Percentiles rank a stretch among this genome's conserved stretches.
Conservation (phyloP, 805 yeast genomes). For the Debaryomyces tyrocola region DNA sequence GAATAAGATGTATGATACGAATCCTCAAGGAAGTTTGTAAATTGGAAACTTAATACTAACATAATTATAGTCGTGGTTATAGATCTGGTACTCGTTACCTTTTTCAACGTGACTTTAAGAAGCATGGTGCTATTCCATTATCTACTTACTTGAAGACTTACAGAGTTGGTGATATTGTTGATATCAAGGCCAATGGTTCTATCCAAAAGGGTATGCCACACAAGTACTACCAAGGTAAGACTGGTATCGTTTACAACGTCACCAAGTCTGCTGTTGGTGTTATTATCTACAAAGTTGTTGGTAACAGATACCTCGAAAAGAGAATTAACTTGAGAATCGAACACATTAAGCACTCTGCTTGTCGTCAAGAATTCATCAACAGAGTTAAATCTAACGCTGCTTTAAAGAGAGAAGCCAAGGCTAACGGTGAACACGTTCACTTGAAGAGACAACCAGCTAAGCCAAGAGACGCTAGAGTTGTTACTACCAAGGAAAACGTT, state of each 20-base stretch:
- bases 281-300: slow-evolving; percentile 96
- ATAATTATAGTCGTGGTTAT: slow-evolving; percentile 72
- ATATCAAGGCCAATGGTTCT: slow-evolving; percentile 98
- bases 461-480: slow-evolving; percentile 92
- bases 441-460: slow-evolving; percentile 98
- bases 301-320: slow-evolving; percentile 98
- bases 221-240: slow-evolving; percentile 99
- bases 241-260: slow-evolving; percentile 98
- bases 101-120: slow-evolving; percentile 99
- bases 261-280: slow-evolving; percentile 99
- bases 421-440: slow-evolving; percentile 83
- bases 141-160: slow-evolving; percentile 96
- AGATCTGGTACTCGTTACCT: slow-evolving; percentile 99
- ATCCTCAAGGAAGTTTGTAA: too few species aligned
- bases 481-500: slow-evolving; percentile 76
- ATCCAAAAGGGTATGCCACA: slow-evolving; percentile 99
- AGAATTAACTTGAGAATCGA: slow-evolving; percentile 98
- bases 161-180: slow-evolving; percentile 99
- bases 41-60: slow-evolving; percentile 4
- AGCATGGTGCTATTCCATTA: slow-evolving; percentile 92
- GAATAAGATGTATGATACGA: too few species aligned
- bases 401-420: slow-evolving; percentile 91
- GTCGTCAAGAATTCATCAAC: slow-evolving; percentile 98
- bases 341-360: slow-evolving; percentile 99
- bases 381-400: slow-evolving; percentile 98